Conservation (phyloP, 495 filamentous ascomycete species). For the Neurospora sp. region DNA sequence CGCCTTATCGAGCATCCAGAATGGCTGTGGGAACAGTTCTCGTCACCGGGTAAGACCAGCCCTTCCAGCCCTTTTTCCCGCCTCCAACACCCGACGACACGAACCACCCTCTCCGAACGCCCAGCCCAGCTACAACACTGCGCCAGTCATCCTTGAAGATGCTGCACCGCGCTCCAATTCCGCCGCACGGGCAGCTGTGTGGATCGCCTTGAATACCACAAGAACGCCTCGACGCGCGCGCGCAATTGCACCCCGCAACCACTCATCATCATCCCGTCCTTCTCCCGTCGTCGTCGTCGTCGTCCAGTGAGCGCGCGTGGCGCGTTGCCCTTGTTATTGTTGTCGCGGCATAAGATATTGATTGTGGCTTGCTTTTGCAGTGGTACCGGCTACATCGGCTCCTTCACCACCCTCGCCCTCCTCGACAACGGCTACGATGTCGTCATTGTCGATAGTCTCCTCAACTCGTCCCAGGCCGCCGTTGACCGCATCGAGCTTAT, state of each 20-base stretch:
- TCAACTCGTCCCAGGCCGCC: conserved; percentile 85
- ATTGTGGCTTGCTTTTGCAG: conserved; percentile 35
- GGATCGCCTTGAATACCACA: not conserved
- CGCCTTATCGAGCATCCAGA: conserved; percentile 16
- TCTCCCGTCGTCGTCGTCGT: not conserved
- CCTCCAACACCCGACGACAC: conserved; percentile 1
- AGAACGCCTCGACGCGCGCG: not conserved
- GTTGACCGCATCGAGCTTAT: conserved; percentile 90
- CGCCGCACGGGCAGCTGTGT: not conserved
- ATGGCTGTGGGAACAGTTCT: conserved; percentile 83
- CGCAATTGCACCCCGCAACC: not conserved
- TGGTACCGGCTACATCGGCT: conserved; percentile 97
- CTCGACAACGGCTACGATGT: conserved; percentile 93
- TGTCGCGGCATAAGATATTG: conserved; percentile 4
- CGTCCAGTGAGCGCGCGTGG: not conserved
- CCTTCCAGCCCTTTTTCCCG: not conserved
- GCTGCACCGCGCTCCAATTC: not conserved
- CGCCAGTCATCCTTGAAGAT: not conserved
- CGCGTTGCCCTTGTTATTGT: not conserved
- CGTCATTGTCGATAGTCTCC: conserved; percentile 87
- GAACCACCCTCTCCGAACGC: conserved; percentile 1
- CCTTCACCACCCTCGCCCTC: conserved; percentile 86
- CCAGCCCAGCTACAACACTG: not conserved
- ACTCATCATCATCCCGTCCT: not conserved
- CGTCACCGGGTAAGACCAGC: conserved; percentile 66